phyloP scores from a whole-genome alignment of 495 filamentous ascomycete genomes.

The Cenococcum geophilum region DNA sequence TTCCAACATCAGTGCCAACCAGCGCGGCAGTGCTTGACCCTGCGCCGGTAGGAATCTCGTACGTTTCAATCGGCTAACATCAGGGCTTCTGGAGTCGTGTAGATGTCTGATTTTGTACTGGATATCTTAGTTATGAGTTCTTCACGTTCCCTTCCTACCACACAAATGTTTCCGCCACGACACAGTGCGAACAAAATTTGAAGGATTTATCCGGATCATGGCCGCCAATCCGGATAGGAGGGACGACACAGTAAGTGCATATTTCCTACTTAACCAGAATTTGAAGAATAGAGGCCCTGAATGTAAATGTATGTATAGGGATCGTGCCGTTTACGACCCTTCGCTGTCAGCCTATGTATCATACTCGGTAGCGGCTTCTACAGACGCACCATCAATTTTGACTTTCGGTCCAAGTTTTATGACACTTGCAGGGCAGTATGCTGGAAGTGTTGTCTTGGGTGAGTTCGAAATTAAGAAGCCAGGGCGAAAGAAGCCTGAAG shows the following conservation, averaged over 20 bases:
- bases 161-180: slow-evolving; percentile 49
- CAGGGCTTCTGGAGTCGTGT: background rate
- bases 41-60: slow-evolving; percentile 5
- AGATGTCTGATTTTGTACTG: background rate
- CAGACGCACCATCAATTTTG: slow-evolving; percentile 49
- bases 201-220: slow-evolving; percentile 48
- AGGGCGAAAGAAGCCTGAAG: too few relatives aligned
- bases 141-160: slow-evolving; percentile 57
- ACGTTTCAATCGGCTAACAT: background rate
- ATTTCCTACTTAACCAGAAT: too few relatives aligned
- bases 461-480: too few relatives aligned
- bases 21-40: background rate
- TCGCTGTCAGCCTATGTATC: slow-evolving; percentile 47
- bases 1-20: background rate
- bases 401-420: slow-evolving; percentile 55
- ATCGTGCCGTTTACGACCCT: slow-evolving; percentile 51
- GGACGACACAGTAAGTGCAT: slow-evolving; percentile 45
- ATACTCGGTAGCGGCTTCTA: slow-evolving; percentile 50
- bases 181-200: slow-evolving; percentile 51
- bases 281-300: too few relatives aligned
- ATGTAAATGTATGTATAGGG: slow-evolving; percentile 19
- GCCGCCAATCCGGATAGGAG: slow-evolving; percentile 55
- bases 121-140: slow-evolving; percentile 46
- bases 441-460: slow-evolving; percentile 50
- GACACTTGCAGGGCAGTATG: slow-evolving; percentile 47